Evolutionary conservation across 139 green algal species (phyloP), one percentile per base, ranked within the genome.

Genomic region (Gonium pectorale): DNA sequence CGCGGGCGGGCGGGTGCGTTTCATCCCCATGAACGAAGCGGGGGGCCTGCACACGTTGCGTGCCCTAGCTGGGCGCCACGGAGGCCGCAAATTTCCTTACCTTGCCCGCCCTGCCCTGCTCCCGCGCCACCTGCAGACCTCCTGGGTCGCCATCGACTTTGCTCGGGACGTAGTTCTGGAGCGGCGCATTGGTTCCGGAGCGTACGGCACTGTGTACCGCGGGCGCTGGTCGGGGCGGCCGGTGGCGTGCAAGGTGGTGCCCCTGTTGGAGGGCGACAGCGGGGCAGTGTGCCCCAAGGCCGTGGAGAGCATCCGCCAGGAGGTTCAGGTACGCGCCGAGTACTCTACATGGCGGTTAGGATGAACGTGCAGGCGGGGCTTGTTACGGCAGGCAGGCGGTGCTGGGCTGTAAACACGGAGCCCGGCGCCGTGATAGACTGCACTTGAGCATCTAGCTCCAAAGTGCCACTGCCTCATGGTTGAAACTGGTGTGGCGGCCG

Each of bases 241-340:
- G 0, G 92, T 97, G 69, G 94, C 94, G 0, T 92, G 94, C 31
- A 97, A 97, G 85, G 75, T 97, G 38, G 90, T 97, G 79, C 89
- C 83, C 11, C 69, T 92, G 38, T 86, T 91, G 80, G 64, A 78
- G 7, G 67, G 49, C 7, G 86, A 86, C 38, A 44, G 62, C 15
- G 73, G 51, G 35, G 63, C 37, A 27, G 83, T 84, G 67, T 79
- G 66, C 69, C 26, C 86, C 11, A 26, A 69, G 41, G 79, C 86
- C 1, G 44, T 90, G 70, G 86, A 90, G 60, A 64, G 43, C 49
- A 79, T 90, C 15, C 80, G 80, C 41, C 86, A 90, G 86, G 86
- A 90, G 80, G 66, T 90, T 17, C 67, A 90, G 83, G 86, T 92
- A 72, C n/a, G n/a, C n/a, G n/a, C n/a, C n/a, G n/a, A n/a, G n/a